Evolutionary conservation across 176 grass and related monocot genomes (phyloP).

Genomic region (Miscanthus lutarioriparius): DNA sequence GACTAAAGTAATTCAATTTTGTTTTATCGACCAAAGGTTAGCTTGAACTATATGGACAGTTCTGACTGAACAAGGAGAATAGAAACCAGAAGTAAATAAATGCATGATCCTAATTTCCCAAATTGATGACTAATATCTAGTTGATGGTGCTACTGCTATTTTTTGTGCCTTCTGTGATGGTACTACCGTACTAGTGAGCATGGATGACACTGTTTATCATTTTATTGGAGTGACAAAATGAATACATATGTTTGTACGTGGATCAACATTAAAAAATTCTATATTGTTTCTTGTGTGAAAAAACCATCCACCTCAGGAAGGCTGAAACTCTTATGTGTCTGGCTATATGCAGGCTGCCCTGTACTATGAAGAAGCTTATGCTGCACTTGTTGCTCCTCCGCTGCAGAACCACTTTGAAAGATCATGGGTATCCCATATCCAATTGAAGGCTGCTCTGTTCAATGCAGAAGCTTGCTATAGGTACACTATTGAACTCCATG

Average conservation of each 20-base stretch:
- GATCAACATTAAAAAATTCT: neutral
- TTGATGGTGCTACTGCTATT: neutral
- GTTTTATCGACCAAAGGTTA: neutral
- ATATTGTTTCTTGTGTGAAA: neutral
- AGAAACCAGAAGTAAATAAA: neutral
- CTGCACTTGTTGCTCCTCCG: constrained; percentile 44
- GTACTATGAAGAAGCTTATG: constrained; percentile 74
- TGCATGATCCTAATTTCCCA: neutral
- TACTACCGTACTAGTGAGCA: too few species aligned
- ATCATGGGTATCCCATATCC: constrained; percentile 73
- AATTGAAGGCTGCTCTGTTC: constrained; percentile 64
- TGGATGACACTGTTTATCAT: constrained; percentile 7
- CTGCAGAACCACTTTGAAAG: constrained; percentile 68
- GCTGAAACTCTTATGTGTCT: neutral
- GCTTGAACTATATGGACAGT: neutral
- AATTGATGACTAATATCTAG: neutral
- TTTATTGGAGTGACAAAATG: neutral
- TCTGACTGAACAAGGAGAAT: neutral
- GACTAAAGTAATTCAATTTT: neutral
- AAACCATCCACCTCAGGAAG: neutral
- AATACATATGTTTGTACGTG: neutral
- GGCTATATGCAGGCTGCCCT: constrained; percentile 61
- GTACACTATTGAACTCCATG: constrained; percentile 55
- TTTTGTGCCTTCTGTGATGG: neutral
- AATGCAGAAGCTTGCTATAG: constrained; percentile 65